A percentile compares a stretch with the other conserved stretches of the same genome.
These are phyloP conservation scores for Musa balbisiana DNA, from an alignment of 202 grass and related monocot species.

Conservation along the genomic window DNA sequence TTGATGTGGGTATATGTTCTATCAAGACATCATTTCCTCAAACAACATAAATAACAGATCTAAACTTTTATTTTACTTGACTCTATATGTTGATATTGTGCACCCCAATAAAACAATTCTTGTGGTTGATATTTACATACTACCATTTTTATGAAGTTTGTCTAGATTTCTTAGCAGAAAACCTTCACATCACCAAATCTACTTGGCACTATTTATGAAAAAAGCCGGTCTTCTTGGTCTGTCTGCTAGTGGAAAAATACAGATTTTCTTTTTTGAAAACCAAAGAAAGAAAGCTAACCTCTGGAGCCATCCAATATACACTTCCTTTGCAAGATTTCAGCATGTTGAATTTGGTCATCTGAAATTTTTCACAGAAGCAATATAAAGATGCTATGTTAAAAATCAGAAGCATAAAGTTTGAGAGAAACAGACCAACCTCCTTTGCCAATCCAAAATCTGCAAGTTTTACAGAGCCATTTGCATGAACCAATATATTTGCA, in stretches of 20 bases:
- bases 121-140: neutral
- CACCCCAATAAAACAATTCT: neutral
- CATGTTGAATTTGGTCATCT: slow-evolving; percentile 87
- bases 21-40: neutral
- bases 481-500: slow-evolving; percentile 95
- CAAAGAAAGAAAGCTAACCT: slow-evolving; percentile 35
- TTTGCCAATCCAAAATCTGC: slow-evolving; percentile 98
- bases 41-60: neutral
- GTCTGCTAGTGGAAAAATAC: neutral
- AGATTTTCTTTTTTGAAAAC: neutral
- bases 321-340: slow-evolving; percentile 98
- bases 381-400: slow-evolving; percentile 9
- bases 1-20: neutral
- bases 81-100: neutral
- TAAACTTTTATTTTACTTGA: no score
- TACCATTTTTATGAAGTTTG: neutral
- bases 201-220: neutral
- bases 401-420: neutral
- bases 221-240: no score
- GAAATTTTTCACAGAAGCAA: slow-evolving; percentile 36
- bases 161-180: neutral
- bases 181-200: neutral
- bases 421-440: slow-evolving; percentile 43
- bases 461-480: slow-evolving; percentile 95
- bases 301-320: slow-evolving; percentile 99